These are phyloP conservation scores for Tephrocybe sp. DNA, from an alignment of 768 basidiomycete species.

Conservation along the genomic window DNA sequence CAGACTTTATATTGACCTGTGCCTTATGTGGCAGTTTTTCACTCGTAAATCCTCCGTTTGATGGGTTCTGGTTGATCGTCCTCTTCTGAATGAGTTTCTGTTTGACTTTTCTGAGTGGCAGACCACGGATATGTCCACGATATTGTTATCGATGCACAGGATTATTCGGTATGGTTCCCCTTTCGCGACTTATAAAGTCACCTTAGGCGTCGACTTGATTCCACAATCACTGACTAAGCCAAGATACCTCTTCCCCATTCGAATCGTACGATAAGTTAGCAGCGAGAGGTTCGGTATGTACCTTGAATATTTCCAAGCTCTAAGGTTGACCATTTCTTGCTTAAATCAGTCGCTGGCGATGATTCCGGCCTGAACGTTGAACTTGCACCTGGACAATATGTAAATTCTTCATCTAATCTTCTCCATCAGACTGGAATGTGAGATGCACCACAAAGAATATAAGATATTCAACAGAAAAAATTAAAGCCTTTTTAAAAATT, in stretches of 20 bases:
- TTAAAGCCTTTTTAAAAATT: constrained; percentile 13
- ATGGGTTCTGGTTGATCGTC: constrained; percentile 3
- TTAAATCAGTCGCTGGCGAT: constrained; percentile 22
- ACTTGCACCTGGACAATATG: constrained; percentile 48
- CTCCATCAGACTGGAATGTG: no score
- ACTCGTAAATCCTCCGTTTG: background rate
- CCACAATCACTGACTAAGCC: constrained; percentile 7
- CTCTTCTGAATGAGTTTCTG: background rate
- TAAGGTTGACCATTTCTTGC: constrained; percentile 3
- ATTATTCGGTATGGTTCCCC: constrained; percentile 39
- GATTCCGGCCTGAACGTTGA: constrained; percentile 37
- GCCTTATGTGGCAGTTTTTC: no score
- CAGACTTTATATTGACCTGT: no score
- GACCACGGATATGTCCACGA: constrained; percentile 38
- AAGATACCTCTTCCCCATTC: constrained; percentile 30
- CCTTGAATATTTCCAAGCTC: background rate
- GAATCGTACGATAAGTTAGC: constrained; percentile 32
- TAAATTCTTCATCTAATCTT: no score
- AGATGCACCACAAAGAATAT: no score
- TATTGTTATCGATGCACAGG: constrained; percentile 28
- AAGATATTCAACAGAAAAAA: no score
- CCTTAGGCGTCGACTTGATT: constrained; percentile 8
- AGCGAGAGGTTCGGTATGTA: constrained; percentile 34
- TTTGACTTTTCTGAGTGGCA: constrained; percentile 6
- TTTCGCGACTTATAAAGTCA: constrained; percentile 35